phyloP scores from a whole-genome alignment of 768 basidiomycete genomes.

The Mycena alexandri region DNA sequence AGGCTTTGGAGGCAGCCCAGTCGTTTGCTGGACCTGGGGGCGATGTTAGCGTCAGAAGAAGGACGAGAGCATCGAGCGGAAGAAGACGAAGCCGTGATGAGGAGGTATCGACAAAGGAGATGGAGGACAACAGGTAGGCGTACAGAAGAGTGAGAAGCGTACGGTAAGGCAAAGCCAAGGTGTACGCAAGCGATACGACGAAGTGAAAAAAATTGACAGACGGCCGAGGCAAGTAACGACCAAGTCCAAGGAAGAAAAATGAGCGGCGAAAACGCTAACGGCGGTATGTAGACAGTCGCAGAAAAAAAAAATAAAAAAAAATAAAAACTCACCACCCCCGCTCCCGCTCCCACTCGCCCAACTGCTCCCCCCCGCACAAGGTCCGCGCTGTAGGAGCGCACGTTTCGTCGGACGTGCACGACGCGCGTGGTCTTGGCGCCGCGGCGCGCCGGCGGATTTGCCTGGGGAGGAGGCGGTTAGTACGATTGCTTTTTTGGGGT shows the following conservation, averaged over 20 bases:
- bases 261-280: background rate
- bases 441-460: constrained; percentile 1
- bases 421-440: constrained; percentile 12
- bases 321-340: background rate
- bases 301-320: too few species aligned
- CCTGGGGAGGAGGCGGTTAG: too few species aligned
- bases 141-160: too few species aligned
- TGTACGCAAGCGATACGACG: too few species aligned
- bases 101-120: background rate
- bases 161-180: too few species aligned
- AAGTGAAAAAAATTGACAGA: background rate
- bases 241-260: background rate
- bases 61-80: constrained; percentile 40
- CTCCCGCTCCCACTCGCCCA: background rate
- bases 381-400: background rate
- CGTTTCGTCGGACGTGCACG: constrained; percentile 4
- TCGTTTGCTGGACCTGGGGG: constrained; percentile 17
- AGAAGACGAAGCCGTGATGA: constrained; percentile 22
- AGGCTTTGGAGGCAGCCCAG: constrained; percentile 29
- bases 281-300: too few species aligned
- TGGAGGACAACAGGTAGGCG: too few species aligned
- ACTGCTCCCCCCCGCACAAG: background rate
- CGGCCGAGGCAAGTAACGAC: too few species aligned
- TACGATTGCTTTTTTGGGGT: too few species aligned
- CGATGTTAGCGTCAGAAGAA: constrained; percentile 52